phyloP scores from a whole-genome alignment of 2,329 filamentous ascomycete genomes.

The Aspergillus novofumigatus region DNA sequence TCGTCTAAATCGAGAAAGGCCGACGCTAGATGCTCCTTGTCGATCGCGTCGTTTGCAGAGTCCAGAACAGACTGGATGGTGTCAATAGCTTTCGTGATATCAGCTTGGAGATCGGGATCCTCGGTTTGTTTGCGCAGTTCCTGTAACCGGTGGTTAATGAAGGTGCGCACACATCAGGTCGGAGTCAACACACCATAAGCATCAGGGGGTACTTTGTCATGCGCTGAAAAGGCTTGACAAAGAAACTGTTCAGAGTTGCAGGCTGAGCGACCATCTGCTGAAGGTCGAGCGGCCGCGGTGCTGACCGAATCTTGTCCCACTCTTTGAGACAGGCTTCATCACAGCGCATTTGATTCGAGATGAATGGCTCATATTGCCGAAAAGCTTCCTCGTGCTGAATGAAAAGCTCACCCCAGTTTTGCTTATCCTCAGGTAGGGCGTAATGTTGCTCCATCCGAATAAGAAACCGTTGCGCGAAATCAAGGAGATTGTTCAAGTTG shows the following conservation, averaged over 20 bases:
- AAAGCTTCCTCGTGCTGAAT: conserved; percentile 80
- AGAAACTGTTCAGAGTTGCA: conserved; percentile 83
- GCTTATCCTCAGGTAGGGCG: conserved; percentile 67
- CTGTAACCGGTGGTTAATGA: conserved; percentile 40
- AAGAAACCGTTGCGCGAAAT: conserved; percentile 91
- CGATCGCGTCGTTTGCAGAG: conserved; percentile 85
- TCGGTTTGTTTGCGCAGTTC: conserved; percentile 82
- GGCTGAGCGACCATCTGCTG: conserved; percentile 77
- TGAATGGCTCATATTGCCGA: conserved; percentile 92
- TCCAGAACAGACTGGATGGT: conserved; percentile 77
- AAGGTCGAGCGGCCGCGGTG: conserved; percentile 60
- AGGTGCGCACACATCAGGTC: background rate
- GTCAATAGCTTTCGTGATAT: conserved; percentile 72
- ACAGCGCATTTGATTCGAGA: conserved; percentile 91
- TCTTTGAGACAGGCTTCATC: conserved; percentile 77
- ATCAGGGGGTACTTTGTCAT: conserved; percentile 91
- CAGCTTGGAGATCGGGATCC: conserved; percentile 64
- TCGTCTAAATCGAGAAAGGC: conserved; percentile 75
- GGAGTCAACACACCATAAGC: conserved; percentile 58
- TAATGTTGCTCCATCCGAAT: conserved; percentile 96
- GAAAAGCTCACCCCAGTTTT: conserved; percentile 96
- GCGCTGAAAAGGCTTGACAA: conserved; percentile 94
- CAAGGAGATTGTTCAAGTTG: conserved; percentile 89
- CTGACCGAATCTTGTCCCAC: conserved; percentile 78
- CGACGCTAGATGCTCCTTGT: conserved; percentile 78